Evolutionary conservation across 1,284 basidiomycete species (phyloP).

Genomic region (Hypsizygus ulmarius): DNA sequence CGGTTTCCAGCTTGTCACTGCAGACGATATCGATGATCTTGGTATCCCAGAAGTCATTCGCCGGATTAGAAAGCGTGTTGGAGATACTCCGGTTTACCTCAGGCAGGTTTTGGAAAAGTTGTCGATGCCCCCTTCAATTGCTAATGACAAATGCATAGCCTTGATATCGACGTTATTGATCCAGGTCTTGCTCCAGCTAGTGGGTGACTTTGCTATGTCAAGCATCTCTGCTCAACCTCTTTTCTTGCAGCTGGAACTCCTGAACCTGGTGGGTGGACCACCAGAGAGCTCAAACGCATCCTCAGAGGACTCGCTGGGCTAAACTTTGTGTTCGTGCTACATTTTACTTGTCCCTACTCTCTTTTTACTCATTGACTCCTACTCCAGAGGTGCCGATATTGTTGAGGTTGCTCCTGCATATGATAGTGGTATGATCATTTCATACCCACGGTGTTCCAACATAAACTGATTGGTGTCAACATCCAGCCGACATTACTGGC

Average conservation of each 20-base stretch:
- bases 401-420: constrained; percentile 85
- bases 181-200: constrained; percentile 78
- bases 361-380: constrained; percentile 3
- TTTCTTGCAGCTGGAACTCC: constrained; percentile 68
- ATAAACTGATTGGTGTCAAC: not conserved
- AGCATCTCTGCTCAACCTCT: not conserved
- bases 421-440: constrained; percentile 48
- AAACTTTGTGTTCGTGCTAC: constrained; percentile 65
- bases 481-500: constrained; percentile 66
- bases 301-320: constrained; percentile 73
- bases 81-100: constrained; percentile 70
- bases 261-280: constrained; percentile 80
- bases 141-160: constrained; percentile 31
- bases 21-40: constrained; percentile 75
- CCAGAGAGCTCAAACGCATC: constrained; percentile 77
- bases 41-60: constrained; percentile 61
- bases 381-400: constrained; percentile 62
- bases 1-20: constrained; percentile 69
- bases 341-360: not conserved
- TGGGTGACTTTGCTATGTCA: constrained; percentile 33
- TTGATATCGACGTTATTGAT: constrained; percentile 81
- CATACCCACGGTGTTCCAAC: not conserved
- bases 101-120: constrained; percentile 41
- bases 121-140: constrained; percentile 9
- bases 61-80: constrained; percentile 62